Evolutionary conservation across 768 basidiomycete genomes (phyloP), one percentile per base, ranked within the genome.

Genomic region (Sistotremastrum suecicum): DNA sequence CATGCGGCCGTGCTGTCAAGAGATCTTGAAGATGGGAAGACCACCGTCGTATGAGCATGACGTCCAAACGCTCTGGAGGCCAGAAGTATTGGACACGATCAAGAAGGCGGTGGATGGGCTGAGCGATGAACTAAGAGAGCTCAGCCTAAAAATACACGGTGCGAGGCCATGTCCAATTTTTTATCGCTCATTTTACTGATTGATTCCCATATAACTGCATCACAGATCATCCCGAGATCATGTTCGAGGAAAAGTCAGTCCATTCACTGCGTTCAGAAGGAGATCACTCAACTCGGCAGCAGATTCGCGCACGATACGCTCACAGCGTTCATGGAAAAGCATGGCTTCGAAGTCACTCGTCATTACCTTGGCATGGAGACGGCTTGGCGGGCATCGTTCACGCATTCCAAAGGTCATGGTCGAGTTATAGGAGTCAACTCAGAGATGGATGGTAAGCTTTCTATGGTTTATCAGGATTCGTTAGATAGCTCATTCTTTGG

Each of bases 91-190:
- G 34, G 60, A 74, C 47, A 69, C 70, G n/a, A 79, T 85, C 38
- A 77, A 78, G 49, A 55, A 62, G 11, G 69, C 66, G 47, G 71
- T 87, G 35, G 70, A 80, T 44, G 64, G 59, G 28, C 62, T 83
- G n/a, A 67, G 75, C 49, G 57, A 58, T 0, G 75, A 78, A 40
- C 60, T 87, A 44, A 67, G 75, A 45, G 60, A 53, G 34, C 61
- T 88, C 12, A 86, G 83, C 55, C 60, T 83, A 32, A 78, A 82
- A 54, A 83, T 89, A 12, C 82, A 81, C 50, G 72, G 83, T 81
- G 53, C 36, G 68, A 46, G 36, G 12, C n/a, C n/a, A n/a, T 7
- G 2, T 35, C 46, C 3, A 3, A 5, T 32, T 48, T 7, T 47
- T 32, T 12, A 10, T 38, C 5, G 32, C n/a, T n/a, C 5, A 42